Evolutionary conservation across 2,329 filamentous ascomycete genomes (phyloP).

Genomic region (Ilyonectria mors-panacis): DNA sequence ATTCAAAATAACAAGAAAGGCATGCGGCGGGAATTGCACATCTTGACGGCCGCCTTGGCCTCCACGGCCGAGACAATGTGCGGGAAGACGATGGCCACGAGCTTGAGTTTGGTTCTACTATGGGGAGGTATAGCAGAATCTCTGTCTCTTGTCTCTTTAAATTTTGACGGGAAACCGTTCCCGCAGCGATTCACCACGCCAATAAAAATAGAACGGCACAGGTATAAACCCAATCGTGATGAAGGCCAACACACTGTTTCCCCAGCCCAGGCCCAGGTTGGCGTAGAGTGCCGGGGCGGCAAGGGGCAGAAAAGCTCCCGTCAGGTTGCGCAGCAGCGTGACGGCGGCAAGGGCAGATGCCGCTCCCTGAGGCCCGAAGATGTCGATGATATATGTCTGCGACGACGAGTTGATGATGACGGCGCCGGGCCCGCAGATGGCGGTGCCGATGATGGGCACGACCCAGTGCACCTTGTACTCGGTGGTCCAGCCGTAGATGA

Average conservation of each 20-base stretch:
- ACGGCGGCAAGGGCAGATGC: slow-evolving; percentile 41
- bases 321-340: slow-evolving; percentile 61
- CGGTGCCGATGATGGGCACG: slow-evolving; percentile 69
- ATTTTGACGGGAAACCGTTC: background rate
- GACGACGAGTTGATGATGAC: slow-evolving; percentile 52
- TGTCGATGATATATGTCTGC: slow-evolving; percentile 44
- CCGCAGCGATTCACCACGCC: background rate
- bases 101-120: no score
- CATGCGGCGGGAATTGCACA: no score
- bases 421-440: slow-evolving; percentile 63
- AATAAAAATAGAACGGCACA: slow-evolving; percentile 37
- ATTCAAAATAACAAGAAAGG: no score
- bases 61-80: no score
- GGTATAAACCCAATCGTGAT: slow-evolving; percentile 57
- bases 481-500: slow-evolving; percentile 72
- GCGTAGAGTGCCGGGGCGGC: slow-evolving; percentile 60
- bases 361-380: slow-evolving; percentile 35
- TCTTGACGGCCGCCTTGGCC: no score
- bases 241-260: slow-evolving; percentile 46
- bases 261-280: slow-evolving; percentile 62
- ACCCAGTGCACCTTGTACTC: slow-evolving; percentile 69
- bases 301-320: slow-evolving; percentile 72
- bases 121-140: no score
- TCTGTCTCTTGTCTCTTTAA: background rate
- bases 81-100: no score